Conservation (phyloP, 768 basidiomycete genomes). For the Neoboletus magnificus region DNA sequence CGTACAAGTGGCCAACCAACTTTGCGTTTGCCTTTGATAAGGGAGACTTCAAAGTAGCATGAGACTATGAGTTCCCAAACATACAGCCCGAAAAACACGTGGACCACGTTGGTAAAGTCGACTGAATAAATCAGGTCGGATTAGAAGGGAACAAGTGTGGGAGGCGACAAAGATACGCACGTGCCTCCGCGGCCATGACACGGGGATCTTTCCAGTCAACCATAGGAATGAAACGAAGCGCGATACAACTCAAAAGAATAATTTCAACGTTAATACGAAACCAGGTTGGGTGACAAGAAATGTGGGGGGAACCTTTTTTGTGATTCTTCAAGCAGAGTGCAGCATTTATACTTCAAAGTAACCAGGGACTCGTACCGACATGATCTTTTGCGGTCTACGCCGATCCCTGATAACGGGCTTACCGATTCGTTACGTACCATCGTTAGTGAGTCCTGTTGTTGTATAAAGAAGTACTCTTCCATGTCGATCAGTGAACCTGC, state of each 20-base stretch:
- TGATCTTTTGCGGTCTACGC: slow-evolving; percentile 5
- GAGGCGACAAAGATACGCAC: slow-evolving; percentile 14
- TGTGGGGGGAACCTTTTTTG: slow-evolving; percentile 2
- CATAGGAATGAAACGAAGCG: slow-evolving; percentile 20
- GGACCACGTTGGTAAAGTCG: slow-evolving; percentile 57
- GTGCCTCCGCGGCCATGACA: slow-evolving; percentile 20
- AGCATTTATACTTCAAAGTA: slow-evolving; percentile 24
- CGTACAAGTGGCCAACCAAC: slow-evolving; percentile 71
- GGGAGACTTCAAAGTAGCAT: slow-evolving; percentile 63
- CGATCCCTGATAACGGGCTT: slow-evolving; percentile 7
- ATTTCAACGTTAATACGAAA: slow-evolving; percentile 7
- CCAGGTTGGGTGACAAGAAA: slow-evolving; percentile 2
- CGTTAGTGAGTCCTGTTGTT: not conserved
- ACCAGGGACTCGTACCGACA: slow-evolving; percentile 18
- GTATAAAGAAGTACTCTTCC: not conserved
- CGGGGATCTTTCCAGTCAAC: slow-evolving; percentile 24
- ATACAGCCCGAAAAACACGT: slow-evolving; percentile 63
- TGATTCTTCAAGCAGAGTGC: not conserved
- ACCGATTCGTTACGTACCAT: slow-evolving; percentile 19
- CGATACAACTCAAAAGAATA: slow-evolving; percentile 8
- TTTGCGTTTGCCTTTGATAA: slow-evolving; percentile 52
- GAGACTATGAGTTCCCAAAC: slow-evolving; percentile 67
- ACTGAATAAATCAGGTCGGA: slow-evolving; percentile 33
- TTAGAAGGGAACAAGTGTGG: not conserved
- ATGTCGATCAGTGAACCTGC: not conserved